Base-by-base conservation (phyloP, 441 rosid species). In the Jatropha multifida region DNA sequence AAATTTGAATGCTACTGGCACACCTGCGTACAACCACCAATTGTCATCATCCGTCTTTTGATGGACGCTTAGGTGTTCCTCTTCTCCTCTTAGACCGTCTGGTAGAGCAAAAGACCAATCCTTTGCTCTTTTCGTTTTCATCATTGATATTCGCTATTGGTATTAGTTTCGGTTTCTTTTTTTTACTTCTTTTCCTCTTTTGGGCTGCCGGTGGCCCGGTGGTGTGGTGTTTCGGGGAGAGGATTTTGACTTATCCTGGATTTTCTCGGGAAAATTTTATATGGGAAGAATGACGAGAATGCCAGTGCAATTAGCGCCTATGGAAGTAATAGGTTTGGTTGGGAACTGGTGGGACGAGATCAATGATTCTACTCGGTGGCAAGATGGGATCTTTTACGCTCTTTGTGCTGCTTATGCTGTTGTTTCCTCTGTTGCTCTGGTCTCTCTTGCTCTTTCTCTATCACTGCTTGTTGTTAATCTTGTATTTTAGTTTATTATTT, bases 381-480 rank as follows among this genome's bases (percentile, higher is more conserved):
- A 93, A 74, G 94, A 93, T 77, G 94, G 90, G 81, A 86, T 93
- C 79, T 93, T 90, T 79, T 93, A 81, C 82, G 72, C 90, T 76
- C 97, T 93, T 38, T 90, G 90, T 70, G 97, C 84, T 62, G 88
- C 94, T 82, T 93, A 89, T 79, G 91, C 94, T 26, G 92, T 94
- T 32, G 98, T 94, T 69, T 88, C 98, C 40, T 68, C 84, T 59
- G 83, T 94, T 65, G 97, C 98, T 85, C 83, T 94, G 82, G 98
- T 94, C 65, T 42, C 38, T 73, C 77, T 68, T 17, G 58, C 65
- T 71, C 8, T 65, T 62, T 3, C 54, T 68, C 42, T 51, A 51
- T 5, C 58, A 9, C 41, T 68, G 8, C 68, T 40, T 75, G 3
- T 42, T 27, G 32, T 2, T 70, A 48, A 48, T 60, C 23, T 72